These are phyloP conservation scores for Grosmannia penicillata DNA, from an alignment of 2,329 filamentous ascomycete species.

Conservation along the genomic window DNA sequence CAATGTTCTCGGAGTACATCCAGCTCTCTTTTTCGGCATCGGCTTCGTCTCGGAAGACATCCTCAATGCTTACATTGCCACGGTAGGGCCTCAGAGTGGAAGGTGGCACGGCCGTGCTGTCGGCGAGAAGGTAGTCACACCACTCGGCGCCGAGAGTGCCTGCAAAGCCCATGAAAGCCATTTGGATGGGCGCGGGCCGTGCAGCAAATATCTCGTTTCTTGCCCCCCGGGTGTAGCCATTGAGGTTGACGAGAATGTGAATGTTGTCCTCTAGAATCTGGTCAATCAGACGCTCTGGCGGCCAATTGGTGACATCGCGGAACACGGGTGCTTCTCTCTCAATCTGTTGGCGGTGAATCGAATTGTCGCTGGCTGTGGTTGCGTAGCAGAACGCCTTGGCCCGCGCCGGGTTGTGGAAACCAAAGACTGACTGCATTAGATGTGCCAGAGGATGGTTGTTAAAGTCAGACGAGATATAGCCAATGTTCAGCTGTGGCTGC, in stretches of 20 bases:
- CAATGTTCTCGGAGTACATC: constrained; percentile 94
- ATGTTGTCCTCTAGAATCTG: constrained; percentile 82
- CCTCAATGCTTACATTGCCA: constrained; percentile 58
- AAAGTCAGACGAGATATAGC: constrained; percentile 96
- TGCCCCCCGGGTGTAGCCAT: constrained; percentile 93
- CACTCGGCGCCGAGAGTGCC: constrained; percentile 92
- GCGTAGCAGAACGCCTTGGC: constrained; percentile 90
- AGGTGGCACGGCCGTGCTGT: constrained; percentile 70
- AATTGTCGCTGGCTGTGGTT: constrained; percentile 81
- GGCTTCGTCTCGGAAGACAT: constrained; percentile 51
- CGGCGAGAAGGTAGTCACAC: constrained; percentile 94
- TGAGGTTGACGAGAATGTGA: constrained; percentile 93
- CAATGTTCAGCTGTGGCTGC: constrained; percentile 70
- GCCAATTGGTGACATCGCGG: constrained; percentile 74
- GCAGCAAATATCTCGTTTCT: constrained; percentile 95
- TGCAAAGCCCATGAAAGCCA: constrained; percentile 99
- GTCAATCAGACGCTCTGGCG: constrained; percentile 66
- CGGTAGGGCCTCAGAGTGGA: constrained; percentile 70
- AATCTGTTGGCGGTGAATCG: constrained; percentile 80
- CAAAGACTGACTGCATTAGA: constrained; percentile 97
- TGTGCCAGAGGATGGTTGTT: constrained; percentile 97
- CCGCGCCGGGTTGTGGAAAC: constrained; percentile 59
- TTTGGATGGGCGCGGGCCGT: constrained; percentile 85
- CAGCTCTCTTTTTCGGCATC: constrained; percentile 60
- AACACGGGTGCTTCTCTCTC: constrained; percentile 87